phyloP scores from a whole-genome alignment of 306 rosid species.

The Leucaena leucocephala region DNA sequence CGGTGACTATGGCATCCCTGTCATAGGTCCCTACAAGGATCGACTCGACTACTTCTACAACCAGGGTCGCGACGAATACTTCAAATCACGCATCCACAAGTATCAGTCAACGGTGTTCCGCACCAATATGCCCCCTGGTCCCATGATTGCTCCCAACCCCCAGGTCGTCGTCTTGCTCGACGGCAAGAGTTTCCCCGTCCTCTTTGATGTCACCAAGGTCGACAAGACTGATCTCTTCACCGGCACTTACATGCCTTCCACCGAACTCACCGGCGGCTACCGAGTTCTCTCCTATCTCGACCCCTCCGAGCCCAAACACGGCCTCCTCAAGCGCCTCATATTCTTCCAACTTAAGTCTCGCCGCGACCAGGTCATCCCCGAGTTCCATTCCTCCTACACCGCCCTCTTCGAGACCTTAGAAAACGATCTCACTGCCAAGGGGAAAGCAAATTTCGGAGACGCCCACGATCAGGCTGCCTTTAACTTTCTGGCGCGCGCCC shows the following conservation, averaged over 20 bases:
- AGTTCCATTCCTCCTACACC: slow-evolving; percentile 34
- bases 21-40: slow-evolving; percentile 68
- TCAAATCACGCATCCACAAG: slow-evolving; percentile 59
- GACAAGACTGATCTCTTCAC: too few species aligned
- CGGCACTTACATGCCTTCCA: too few species aligned
- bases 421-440: slow-evolving; percentile 47
- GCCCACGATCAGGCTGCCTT: slow-evolving; percentile 79
- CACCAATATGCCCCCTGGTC: slow-evolving; percentile 93
- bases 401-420: slow-evolving; percentile 62
- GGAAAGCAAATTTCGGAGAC: slow-evolving; percentile 53
- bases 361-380: too few species aligned
- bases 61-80: slow-evolving; percentile 70
- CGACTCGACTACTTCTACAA: slow-evolving; percentile 78
- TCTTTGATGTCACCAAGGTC: slow-evolving; percentile 39
- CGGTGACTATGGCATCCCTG: slow-evolving; percentile 74
- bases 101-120: slow-evolving; percentile 78
- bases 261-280: too few species aligned
- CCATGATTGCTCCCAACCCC: slow-evolving; percentile 55
- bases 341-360: too few species aligned
- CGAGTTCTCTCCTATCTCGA: too few species aligned
- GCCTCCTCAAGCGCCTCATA: too few species aligned
- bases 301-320: too few species aligned
- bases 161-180: slow-evolving; percentile 78
- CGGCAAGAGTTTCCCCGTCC: slow-evolving; percentile 76
- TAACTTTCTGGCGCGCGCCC: slow-evolving; percentile 63